Evolutionary conservation across 2,329 filamentous ascomycete species (phyloP), one percentile per base, ranked within the genome.

Genomic region (Cladorrhinum sp.): DNA sequence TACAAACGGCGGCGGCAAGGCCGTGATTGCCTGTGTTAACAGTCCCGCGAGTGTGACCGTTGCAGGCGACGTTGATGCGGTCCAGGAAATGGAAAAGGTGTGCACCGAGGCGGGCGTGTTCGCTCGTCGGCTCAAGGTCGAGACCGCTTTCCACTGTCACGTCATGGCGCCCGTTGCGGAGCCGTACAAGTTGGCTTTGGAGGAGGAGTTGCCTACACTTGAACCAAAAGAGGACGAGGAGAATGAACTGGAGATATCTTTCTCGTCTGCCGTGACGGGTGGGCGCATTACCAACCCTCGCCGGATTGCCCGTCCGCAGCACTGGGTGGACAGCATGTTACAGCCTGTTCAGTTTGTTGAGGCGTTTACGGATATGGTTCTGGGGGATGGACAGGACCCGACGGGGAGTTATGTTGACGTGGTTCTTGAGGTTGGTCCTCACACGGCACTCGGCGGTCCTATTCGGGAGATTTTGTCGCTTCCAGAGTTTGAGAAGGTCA

Each of bases 281-380:
- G 23, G 39, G 1, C 8, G 5, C 2, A 30, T 63, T 30, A 18
- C n/a, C 12, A 10, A 26, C 5, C 6, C 53, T n/a, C 21, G 6
- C 4, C 39, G 8, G 4, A 23, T 64, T 18, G 33, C 24, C 1
- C 6, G 14, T 4, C 57, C 72, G 1, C 62, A 71, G 18, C 68
- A 71, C 42, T 77, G 75, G 75, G 73, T 75, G 1, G 62, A 70
- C 1, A 76, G 75, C 49, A 62, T 77, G 52, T 62, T 72, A 1
- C 70, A 67, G 0, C 73, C 73, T 0, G 75, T 77, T 0, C 65
- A 64, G 28, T 77, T 77, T 42, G 56, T 67, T 1, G 46, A 33
- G 42, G 12, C 46, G 6, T 54, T 64, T 23, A 30, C 33, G n/a
- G 21, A 39, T 12, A 48, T 52, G 55, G 42, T 65, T 1, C n/a